Conservation (phyloP, 306 rosid species). For the Prunus campanulata region DNA sequence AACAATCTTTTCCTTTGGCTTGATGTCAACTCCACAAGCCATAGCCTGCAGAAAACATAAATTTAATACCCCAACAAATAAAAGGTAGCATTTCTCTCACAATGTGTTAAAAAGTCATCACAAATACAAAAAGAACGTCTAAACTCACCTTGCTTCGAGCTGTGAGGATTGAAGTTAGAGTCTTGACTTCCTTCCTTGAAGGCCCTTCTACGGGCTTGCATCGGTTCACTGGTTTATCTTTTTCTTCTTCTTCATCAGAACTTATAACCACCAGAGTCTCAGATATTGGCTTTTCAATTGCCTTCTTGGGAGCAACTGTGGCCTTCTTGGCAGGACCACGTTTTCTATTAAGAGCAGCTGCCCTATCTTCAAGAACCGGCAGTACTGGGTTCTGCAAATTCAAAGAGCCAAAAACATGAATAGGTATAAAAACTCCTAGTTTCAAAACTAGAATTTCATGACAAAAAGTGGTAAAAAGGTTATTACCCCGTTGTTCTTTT, state of each 20-base stretch:
- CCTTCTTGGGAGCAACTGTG: constrained; percentile 11
- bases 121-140: no score
- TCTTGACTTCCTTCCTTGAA: constrained; percentile 40
- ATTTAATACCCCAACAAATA: not conserved
- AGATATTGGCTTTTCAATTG: constrained; percentile 13
- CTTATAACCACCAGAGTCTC: constrained; percentile 36
- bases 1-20: constrained; percentile 31
- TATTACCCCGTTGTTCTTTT: constrained; percentile 46
- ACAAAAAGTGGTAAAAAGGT: not conserved
- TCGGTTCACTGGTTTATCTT: constrained; percentile 8
- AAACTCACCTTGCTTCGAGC: constrained; percentile 71
- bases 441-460: not conserved
- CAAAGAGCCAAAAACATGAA: not conserved
- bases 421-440: not conserved
- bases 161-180: constrained; percentile 60
- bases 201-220: constrained; percentile 22
- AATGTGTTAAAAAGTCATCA: not conserved
- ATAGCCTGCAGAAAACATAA: constrained; percentile 38
- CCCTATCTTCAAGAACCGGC: constrained; percentile 6
- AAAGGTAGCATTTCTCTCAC: not conserved
- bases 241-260: constrained; percentile 40
- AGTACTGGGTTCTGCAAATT: constrained; percentile 37
- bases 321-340: constrained; percentile 27
- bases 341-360: not conserved
- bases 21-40: constrained; percentile 46